Base-by-base conservation (phyloP, 805 yeast genomes). In the Jamesozyma gamospora region DNA sequence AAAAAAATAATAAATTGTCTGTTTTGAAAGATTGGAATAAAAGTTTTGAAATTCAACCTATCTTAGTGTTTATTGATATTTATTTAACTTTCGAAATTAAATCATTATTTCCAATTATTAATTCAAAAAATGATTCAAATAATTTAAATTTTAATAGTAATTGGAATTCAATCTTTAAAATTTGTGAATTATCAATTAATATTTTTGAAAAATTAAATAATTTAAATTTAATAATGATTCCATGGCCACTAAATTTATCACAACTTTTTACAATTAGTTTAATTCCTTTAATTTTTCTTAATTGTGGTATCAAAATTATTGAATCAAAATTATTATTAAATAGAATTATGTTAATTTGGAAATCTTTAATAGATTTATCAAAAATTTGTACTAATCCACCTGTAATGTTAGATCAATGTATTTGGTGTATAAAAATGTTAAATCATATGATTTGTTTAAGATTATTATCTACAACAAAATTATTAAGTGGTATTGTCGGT, bases 341-440 rank as follows among this genome's bases (percentile, higher is more conserved):
- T 12, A 32, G 41, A 15, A 39, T 54, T 10, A 50, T 56, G 41
- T 19, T 35, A 9, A 39, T 55, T 2, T 51, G 63, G 47, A 40
- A 41, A 32, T 11, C 42, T 54, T 14, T 62, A 48, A 43, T 58
- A 53, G 17, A 29, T 16, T 15, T 16, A 14, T 26, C 39, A 15
- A 34, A 48, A 49, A 69, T 19, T 51, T 66, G 58, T 11, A 44
- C 36, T 19, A 49, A 52, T 27, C 65, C 67, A 42, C 60, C 48
- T 7, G 50, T 50, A 14, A 77, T 77, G 83, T 72, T 70, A 11
- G 64, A 67, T 33, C 82, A 77, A 51, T 73, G 79, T 49, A 49
- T 74, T n/a, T 77, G 82, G 83, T 75, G 72, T 2, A 49, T 77
- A 32, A 74, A 74, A 44, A 71, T 70, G 64, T 58, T 74, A 42